Percentiles rank a stretch among this genome's conserved stretches.
phyloP scores from a whole-genome alignment of 2,329 filamentous ascomycete genomes.

The Colletotrichum sp. region DNA sequence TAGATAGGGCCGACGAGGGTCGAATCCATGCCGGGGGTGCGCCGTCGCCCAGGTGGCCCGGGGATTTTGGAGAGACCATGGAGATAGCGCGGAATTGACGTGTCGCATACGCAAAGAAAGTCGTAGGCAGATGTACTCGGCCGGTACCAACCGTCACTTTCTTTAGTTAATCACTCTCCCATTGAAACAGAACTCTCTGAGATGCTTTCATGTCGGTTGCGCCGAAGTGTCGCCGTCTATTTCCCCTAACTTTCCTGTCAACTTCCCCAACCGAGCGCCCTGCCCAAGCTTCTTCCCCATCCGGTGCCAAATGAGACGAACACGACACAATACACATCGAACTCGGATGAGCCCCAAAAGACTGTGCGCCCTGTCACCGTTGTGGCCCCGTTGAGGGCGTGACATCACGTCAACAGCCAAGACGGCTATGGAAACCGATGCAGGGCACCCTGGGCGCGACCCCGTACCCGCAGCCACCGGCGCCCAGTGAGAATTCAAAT shows the following conservation, averaged over 20 bases:
- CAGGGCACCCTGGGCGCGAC: not conserved
- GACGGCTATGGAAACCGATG: not conserved
- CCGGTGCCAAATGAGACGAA: not conserved
- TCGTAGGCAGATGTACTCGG: not conserved
- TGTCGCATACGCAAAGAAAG: not conserved
- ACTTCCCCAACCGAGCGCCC: not conserved
- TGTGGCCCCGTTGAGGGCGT: not conserved
- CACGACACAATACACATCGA: not conserved
- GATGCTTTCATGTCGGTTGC: not conserved
- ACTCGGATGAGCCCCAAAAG: not conserved
- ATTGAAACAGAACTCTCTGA: not conserved
- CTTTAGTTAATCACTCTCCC: not conserved
- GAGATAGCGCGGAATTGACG: not conserved
- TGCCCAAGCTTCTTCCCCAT: not conserved
- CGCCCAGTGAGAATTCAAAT: not conserved
- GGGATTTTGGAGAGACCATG: not conserved
- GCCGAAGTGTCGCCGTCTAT: not conserved
- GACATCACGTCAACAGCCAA: slow-evolving; percentile 11
- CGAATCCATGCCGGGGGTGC: not conserved
- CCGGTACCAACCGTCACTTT: not conserved
- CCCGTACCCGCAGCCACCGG: not conserved
- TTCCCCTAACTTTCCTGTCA: not conserved
- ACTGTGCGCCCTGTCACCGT: not conserved
- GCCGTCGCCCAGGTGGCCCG: not conserved
- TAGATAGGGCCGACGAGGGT: not conserved